Conservation (phyloP, 306 rosid genomes). For the Prinsepia uniflora region DNA sequence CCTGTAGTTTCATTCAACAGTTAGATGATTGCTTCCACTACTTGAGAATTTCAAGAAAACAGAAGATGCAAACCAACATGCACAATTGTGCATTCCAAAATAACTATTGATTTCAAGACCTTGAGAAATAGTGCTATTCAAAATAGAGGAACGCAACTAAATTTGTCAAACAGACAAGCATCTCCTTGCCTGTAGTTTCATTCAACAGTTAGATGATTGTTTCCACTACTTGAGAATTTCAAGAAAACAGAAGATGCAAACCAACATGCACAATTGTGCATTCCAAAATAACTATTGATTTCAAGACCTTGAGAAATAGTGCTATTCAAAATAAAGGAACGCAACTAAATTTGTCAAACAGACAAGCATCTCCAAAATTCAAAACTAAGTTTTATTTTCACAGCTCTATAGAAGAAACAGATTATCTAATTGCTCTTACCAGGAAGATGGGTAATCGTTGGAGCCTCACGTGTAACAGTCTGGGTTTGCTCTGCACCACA, state of each 20-base stretch:
- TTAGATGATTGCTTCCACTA: constrained; percentile 9
- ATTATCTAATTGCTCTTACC: constrained; percentile 41
- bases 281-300: background rate
- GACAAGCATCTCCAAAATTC: background rate
- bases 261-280: background rate
- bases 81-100: background rate
- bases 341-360: background rate
- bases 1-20: constrained; percentile 47
- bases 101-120: background rate
- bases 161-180: background rate
- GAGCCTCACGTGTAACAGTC: constrained; percentile 79
- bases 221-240: constrained; percentile 11
- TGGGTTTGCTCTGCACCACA: constrained; percentile 89
- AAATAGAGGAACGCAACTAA: background rate
- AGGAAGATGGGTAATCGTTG: constrained; percentile 89
- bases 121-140: background rate
- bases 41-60: constrained; percentile 10
- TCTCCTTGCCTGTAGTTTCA: constrained; percentile 78
- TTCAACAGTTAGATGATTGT: background rate
- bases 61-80: background rate
- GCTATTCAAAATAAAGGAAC: background rate
- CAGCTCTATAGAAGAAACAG: background rate
- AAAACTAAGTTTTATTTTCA: background rate
- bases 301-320: background rate
- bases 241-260: constrained; percentile 9